Conservation (phyloP, 2,329 filamentous ascomycete genomes). For the Talaromyces sp. region DNA sequence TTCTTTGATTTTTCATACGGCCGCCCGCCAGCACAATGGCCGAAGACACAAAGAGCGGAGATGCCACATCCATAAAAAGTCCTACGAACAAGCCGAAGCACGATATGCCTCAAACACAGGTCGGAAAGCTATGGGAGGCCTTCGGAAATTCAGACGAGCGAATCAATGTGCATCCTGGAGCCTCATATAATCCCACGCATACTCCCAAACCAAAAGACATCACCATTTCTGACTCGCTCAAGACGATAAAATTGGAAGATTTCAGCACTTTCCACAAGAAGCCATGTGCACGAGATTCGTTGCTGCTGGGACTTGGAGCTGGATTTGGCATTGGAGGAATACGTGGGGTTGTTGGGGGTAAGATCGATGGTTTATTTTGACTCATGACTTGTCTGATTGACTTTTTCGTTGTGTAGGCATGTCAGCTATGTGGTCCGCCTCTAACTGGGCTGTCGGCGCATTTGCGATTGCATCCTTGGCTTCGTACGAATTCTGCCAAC, state of each 20-base stretch:
- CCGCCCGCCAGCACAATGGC: slow-evolving; percentile 32
- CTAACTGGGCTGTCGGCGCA: slow-evolving; percentile 80
- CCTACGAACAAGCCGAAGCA: slow-evolving; percentile 36
- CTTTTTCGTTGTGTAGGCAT: slow-evolving; percentile 22
- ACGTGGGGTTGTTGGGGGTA: slow-evolving; percentile 72
- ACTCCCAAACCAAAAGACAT: slow-evolving; percentile 45
- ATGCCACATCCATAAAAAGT: slow-evolving; percentile 11
- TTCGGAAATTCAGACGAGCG: slow-evolving; percentile 48
- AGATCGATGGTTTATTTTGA: slow-evolving; percentile 24
- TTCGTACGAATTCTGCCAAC: slow-evolving; percentile 82
- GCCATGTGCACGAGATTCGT: slow-evolving; percentile 78
- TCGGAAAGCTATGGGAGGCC: slow-evolving; percentile 47
- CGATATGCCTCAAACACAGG: slow-evolving; percentile 44
- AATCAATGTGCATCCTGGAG: slow-evolving; percentile 54
- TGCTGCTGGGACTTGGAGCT: slow-evolving; percentile 76
- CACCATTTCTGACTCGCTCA: slow-evolving; percentile 40
- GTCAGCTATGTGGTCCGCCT: slow-evolving; percentile 62
- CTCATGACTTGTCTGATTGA: neutral
- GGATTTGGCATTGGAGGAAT: slow-evolving; percentile 73
- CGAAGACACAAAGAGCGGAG: slow-evolving; percentile 36
- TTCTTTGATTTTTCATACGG: neutral
- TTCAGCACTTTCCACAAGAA: slow-evolving; percentile 63
- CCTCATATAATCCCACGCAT: slow-evolving; percentile 58
- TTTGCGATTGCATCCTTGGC: slow-evolving; percentile 67
- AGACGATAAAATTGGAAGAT: slow-evolving; percentile 52